phyloP scores from a whole-genome alignment of 495 filamentous ascomycete species.

The Aspergillus saccharolyticus region DNA sequence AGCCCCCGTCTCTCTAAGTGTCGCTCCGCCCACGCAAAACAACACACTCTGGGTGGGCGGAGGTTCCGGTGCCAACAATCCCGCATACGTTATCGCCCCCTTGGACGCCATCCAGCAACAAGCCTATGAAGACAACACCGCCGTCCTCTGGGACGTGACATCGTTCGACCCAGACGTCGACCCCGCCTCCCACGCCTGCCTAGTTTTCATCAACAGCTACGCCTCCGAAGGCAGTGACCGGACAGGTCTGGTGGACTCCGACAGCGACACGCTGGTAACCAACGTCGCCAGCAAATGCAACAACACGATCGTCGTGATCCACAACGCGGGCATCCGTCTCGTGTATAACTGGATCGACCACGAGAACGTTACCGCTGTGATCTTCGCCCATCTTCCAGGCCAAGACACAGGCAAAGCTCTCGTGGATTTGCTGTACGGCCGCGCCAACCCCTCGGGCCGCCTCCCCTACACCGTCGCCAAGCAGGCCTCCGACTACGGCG shows the following conservation, averaged over 20 bases:
- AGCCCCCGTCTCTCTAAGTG: too few relatives aligned
- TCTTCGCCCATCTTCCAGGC: slow-evolving; percentile 76
- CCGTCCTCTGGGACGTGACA: slow-evolving; percentile 30
- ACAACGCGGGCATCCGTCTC: slow-evolving; percentile 35
- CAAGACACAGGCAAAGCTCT: slow-evolving; percentile 73
- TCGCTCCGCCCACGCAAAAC: slow-evolving; percentile 29
- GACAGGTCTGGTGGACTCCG: slow-evolving; percentile 13
- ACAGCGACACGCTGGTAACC: slow-evolving; percentile 52
- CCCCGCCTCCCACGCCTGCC: slow-evolving; percentile 43
- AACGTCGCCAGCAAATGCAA: slow-evolving; percentile 53
- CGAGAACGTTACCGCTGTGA: slow-evolving; percentile 63
- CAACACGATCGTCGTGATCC: slow-evolving; percentile 51
- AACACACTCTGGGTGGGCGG: slow-evolving; percentile 62
- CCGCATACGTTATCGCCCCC: slow-evolving; percentile 51
- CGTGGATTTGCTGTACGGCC: slow-evolving; percentile 70
- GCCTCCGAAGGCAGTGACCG: slow-evolving; percentile 50
- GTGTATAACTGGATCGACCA: slow-evolving; percentile 45
- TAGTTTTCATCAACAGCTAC: slow-evolving; percentile 61
- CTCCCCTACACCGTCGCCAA: slow-evolving; percentile 79
- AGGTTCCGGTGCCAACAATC: slow-evolving; percentile 57
- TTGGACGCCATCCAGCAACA: slow-evolving; percentile 48
- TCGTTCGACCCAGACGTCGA: slow-evolving; percentile 43
- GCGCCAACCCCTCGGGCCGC: slow-evolving; percentile 63
- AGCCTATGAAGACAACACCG: slow-evolving; percentile 45
- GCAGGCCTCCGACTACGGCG: slow-evolving; percentile 59